Conservation (phyloP, 352 stramenopile genomes). For the Aphanomyces astaci region DNA sequence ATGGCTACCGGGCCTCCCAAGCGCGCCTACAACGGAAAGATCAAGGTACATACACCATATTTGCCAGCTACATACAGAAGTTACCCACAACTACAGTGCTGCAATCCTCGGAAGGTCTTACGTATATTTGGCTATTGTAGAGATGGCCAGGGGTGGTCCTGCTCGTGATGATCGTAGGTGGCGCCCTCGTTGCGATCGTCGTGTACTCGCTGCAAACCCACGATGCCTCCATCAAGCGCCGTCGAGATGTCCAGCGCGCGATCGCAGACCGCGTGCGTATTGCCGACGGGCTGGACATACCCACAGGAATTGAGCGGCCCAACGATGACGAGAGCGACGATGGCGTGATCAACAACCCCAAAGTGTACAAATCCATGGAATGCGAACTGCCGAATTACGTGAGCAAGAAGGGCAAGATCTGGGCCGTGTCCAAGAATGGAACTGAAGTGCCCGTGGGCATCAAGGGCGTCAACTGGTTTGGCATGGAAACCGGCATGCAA, state of each 20-base stretch:
- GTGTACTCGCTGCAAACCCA: constrained; percentile 15
- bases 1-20: background rate
- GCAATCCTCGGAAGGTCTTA: too few relatives aligned
- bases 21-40: constrained; percentile 13
- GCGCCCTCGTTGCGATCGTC: constrained; percentile 24
- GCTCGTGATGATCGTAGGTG: constrained; percentile 26
- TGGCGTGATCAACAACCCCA: constrained; percentile 58
- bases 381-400: constrained; percentile 63
- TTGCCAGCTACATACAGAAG: too few relatives aligned
- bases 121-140: too few relatives aligned
- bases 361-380: constrained; percentile 41
- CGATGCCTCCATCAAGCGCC: constrained; percentile 17
- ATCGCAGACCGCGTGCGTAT: constrained; percentile 12
- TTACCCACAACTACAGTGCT: too few relatives aligned
- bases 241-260: constrained; percentile 25
- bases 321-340: constrained; percentile 40
- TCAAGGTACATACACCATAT: too few relatives aligned
- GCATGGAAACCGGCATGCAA: constrained; percentile 26
- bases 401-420: constrained; percentile 59
- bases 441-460: constrained; percentile 41
- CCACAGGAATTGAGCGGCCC: background rate
- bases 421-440: constrained; percentile 43
- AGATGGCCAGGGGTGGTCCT: constrained; percentile 33
- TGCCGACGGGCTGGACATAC: background rate
- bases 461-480: constrained; percentile 68